Conservation (phyloP, 2,329 filamentous ascomycete genomes). For the Stachybotrys chlorohalonatus region DNA sequence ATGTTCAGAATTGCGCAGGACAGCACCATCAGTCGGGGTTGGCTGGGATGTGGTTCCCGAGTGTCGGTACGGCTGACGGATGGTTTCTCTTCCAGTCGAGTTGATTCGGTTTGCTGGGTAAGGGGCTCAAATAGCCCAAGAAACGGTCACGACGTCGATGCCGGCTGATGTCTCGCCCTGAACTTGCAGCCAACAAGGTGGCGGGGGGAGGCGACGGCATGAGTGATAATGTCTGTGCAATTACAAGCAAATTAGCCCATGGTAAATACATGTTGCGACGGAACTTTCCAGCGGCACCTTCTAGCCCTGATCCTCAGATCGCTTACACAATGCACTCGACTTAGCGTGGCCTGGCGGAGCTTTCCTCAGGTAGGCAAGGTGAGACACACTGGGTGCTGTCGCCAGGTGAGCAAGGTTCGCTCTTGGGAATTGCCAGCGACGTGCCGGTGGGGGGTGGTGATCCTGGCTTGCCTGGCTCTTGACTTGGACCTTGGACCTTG, state of each 20-base stretch:
- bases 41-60: too few relatives aligned
- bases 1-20: not conserved
- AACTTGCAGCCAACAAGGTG: too few relatives aligned
- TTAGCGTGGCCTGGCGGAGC: not conserved
- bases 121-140: too few relatives aligned
- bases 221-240: not conserved
- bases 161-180: too few relatives aligned
- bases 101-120: too few relatives aligned
- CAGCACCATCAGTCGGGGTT: not conserved
- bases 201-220: not conserved
- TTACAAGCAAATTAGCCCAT: not conserved
- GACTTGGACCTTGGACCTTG: not conserved
- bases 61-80: too few relatives aligned
- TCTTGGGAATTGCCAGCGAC: not conserved
- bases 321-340: not conserved
- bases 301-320: not conserved
- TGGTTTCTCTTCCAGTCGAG: too few relatives aligned
- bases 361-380: not conserved
- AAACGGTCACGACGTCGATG: too few relatives aligned
- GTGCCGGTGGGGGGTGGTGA: not conserved
- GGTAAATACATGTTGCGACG: not conserved
- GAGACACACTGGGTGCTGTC: not conserved
- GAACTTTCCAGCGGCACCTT: not conserved
- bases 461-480: not conserved
- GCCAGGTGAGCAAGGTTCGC: not conserved